Evolutionary conservation across 805 yeast genomes (phyloP), one percentile per base, ranked within the genome.

Genomic region (Candida alai): DNA sequence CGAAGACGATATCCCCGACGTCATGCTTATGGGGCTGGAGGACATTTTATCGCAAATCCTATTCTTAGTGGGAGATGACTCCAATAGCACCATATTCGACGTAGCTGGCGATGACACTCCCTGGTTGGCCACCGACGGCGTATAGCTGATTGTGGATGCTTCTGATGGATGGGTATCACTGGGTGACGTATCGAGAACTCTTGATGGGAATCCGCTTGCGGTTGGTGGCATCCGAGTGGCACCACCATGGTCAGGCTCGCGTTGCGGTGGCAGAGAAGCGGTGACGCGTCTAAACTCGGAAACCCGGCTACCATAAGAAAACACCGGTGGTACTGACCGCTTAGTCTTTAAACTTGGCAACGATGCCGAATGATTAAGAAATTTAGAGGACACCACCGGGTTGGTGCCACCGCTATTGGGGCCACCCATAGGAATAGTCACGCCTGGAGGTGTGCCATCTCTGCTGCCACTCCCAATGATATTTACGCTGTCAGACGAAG

Each of bases 401-500:
- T 14, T 6, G 17, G 27, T 13, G 28, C 15, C 14, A 4, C 26
- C 10, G 21, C 13, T 2, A 23, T 20, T 12, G 25, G 32, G 6
- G 30, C 21, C 9, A 13, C 18, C 17, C 11, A 27, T 6, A 22
- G 39, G 39, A 17, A 34, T 33, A 5, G 37, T 34, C 11, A 13
- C 24, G 11, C n/a, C 18, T 2, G 16, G 15, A 26, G 9, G 24
- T 10, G 10, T 26, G 12, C 24, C 24, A 9, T 5, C 27, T 16
- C 13, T 9, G 32, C 43, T 41, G 32, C 41, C 43, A 6, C 55
- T 36, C 33, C 49, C 43, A n/a, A 44, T 31, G 17, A 44, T 26
- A 28, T 51, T 46, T 7, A 51, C 41, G 38, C 57, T 53, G 13
- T 53, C 59, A 12, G 53, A 24, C 15, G 53, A 44, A 11, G 58